Evolutionary conservation across 306 rosid genomes (phyloP), one percentile per base, ranked within the genome.

Genomic region (Lupinus albus): DNA sequence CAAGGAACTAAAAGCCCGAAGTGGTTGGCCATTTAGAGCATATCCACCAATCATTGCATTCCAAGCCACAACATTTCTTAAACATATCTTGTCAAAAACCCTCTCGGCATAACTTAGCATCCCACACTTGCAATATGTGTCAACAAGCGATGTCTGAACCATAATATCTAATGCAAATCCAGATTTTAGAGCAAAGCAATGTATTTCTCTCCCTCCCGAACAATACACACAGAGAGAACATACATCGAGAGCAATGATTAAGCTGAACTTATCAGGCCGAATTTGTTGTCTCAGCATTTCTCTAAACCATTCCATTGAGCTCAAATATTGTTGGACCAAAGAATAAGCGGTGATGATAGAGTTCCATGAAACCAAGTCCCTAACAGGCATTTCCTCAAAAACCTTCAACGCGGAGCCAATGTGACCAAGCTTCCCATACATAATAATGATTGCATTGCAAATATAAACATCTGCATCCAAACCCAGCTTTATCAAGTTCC

Each of bases 311-410:
- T 13, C 39, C 51, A 82, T 49, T 0, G 85, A 61, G 35, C 65
- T 76, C 64, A 50, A 49, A 52, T 79, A 70, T 64, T 78, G 74
- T 70, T 73, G 71, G 38, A 67, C 68, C 6, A 76, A 17, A 67
- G 70, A 80, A 68, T 80, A 80, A 8, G 84, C 87, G 10, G 80
- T 45, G 30, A 80, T 78, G 79, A 87, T 57, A 12, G 88, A 87
- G 61, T 82, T 82, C 86, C 88, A 87, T 18, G 87, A 84, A 11
- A 87, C 87, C 60, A 80, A 5, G 57, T 87, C 83, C 15, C 67
- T 80, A 0, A 61, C 72, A 15, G 78, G 78, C 83, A 84, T 84
- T 82, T 80, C 83, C 6, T 67, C 81, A 59, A 25, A 25, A 25
- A 25, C 28, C 28, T 25, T 25, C 28, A 46, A 69, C 2, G 89